Conservation (phyloP, 331 rosid species). For the Spiraea crenata region DNA sequence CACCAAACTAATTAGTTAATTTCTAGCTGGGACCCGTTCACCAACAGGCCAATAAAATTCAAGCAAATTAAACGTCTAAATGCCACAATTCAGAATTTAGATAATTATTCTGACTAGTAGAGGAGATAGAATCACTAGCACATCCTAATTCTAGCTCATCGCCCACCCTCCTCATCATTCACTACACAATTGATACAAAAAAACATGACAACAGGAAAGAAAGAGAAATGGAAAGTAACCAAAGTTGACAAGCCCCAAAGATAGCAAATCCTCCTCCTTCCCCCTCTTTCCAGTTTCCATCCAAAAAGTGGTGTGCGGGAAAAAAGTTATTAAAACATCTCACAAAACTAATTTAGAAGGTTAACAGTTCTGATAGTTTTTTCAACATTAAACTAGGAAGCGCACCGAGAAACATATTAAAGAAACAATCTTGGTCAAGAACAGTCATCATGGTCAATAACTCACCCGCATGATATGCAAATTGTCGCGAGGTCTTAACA, state of each 20-base stretch:
- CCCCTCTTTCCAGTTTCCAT: not conserved
- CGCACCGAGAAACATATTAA: not conserved
- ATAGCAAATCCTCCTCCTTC: not conserved
- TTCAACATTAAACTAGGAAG: too few relatives aligned
- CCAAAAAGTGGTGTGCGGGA: not conserved
- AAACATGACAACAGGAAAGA: not conserved
- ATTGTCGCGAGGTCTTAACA: slow-evolving; percentile 77
- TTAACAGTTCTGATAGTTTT: too few relatives aligned
- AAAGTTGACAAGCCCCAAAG: not conserved
- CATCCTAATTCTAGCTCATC: too few relatives aligned
- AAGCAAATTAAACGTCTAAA: not conserved
- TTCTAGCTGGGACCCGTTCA: not conserved
- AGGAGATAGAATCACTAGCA: too few relatives aligned
- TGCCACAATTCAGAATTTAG: not conserved
- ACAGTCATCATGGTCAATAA: slow-evolving; percentile 14
- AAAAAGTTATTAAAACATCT: not conserved
- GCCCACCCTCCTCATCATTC: too few relatives aligned
- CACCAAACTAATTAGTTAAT: not conserved
- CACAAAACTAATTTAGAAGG: not conserved
- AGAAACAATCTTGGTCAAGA: slow-evolving; percentile 6
- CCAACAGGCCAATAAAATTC: not conserved
- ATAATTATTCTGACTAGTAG: too few relatives aligned
- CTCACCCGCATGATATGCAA: slow-evolving; percentile 88
- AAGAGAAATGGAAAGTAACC: not conserved
- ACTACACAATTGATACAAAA: not conserved